Evolutionary conservation across 805 yeast genomes (phyloP).

Genomic region (Kazachstania taianensis): DNA sequence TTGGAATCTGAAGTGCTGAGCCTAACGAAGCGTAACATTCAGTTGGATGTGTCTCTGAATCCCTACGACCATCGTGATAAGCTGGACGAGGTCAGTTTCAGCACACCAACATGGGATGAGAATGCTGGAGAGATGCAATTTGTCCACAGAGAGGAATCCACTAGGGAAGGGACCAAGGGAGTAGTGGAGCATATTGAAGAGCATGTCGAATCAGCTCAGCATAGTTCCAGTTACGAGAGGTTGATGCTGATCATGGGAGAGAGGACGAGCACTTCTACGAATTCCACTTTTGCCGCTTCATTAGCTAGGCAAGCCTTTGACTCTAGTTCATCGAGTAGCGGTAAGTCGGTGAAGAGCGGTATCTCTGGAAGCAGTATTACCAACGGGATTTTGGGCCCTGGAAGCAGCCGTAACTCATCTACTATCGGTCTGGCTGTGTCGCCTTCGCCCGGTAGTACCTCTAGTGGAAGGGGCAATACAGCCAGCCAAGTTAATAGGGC

Average conservation of each 20-base stretch:
- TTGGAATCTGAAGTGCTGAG: conserved; percentile 84
- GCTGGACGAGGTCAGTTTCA: conserved; percentile 20
- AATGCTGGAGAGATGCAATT: conserved; percentile 27
- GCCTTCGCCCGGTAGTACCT: conserved; percentile 9
- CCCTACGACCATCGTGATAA: conserved; percentile 44
- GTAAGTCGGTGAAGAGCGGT: neutral
- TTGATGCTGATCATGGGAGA: conserved; percentile 67
- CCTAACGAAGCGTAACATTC: conserved; percentile 66
- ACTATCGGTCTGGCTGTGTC: conserved; percentile 1
- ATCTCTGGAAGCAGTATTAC: conserved; percentile 6
- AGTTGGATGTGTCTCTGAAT: conserved; percentile 62
- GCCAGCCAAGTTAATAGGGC: conserved; percentile 29
- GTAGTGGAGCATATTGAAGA: conserved; percentile 38
- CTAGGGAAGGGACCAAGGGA: conserved; percentile 30
- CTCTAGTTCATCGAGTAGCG: conserved; percentile 7
- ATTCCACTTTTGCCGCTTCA: conserved; percentile 32
- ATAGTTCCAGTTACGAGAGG: conserved; percentile 80
- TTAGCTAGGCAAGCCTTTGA: conserved; percentile 24
- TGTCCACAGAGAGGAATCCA: conserved; percentile 33
- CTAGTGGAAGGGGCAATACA: conserved; percentile 12
- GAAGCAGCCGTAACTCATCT: conserved; percentile 2
- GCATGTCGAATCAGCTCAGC: conserved; percentile 65
- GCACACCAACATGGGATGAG: conserved; percentile 38
- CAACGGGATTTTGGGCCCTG: conserved; percentile 1
- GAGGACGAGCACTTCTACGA: conserved; percentile 30